These are phyloP conservation scores for Fusarium tricinctum DNA, from an alignment of 2,329 filamentous ascomycete species.

Conservation along the genomic window DNA sequence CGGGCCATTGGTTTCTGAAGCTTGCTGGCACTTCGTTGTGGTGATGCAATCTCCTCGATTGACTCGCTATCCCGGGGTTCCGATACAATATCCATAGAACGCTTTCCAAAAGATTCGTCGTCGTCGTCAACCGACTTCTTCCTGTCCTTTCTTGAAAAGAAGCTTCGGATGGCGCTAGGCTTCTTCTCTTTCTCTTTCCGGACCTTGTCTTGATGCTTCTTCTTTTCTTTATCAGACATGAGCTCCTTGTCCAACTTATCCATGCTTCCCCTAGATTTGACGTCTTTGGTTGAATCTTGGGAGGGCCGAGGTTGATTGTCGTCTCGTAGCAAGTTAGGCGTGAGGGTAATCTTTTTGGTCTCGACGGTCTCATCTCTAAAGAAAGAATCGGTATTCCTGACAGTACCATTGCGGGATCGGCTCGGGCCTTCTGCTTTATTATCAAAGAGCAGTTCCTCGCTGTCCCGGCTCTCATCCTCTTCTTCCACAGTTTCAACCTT, in stretches of 20 bases:
- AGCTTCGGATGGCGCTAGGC: slow-evolving; percentile 68
- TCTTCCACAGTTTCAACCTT: slow-evolving; percentile 54
- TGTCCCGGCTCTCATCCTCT: slow-evolving; percentile 60
- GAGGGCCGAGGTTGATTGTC: slow-evolving; percentile 74
- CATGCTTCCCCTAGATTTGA: slow-evolving; percentile 74
- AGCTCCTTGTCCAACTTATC: slow-evolving; percentile 74
- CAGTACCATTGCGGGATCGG: slow-evolving; percentile 85
- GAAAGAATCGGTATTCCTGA: slow-evolving; percentile 95
- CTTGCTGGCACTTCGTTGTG: slow-evolving; percentile 74
- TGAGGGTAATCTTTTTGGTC: slow-evolving; percentile 97
- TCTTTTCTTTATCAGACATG: slow-evolving; percentile 78
- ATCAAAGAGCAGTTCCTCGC: slow-evolving; percentile 77
- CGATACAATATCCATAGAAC: slow-evolving; percentile 68
- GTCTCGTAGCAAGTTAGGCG: slow-evolving; percentile 90
- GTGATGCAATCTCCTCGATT: slow-evolving; percentile 61
- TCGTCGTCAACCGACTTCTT: slow-evolving; percentile 70
- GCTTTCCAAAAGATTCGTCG: slow-evolving; percentile 72
- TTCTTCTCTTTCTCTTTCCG: slow-evolving; percentile 80
- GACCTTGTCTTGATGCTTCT: slow-evolving; percentile 79
- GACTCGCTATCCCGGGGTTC: slow-evolving; percentile 61
- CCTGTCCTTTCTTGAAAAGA: slow-evolving; percentile 74
- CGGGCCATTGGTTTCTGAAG: slow-evolving; percentile 76
- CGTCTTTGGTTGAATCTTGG: slow-evolving; percentile 61
- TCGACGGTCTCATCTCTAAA: slow-evolving; percentile 96
- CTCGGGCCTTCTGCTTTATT: slow-evolving; percentile 65